Evolutionary conservation across 1,284 basidiomycete genomes (phyloP).

Genomic region (Puccinia novopanici): DNA sequence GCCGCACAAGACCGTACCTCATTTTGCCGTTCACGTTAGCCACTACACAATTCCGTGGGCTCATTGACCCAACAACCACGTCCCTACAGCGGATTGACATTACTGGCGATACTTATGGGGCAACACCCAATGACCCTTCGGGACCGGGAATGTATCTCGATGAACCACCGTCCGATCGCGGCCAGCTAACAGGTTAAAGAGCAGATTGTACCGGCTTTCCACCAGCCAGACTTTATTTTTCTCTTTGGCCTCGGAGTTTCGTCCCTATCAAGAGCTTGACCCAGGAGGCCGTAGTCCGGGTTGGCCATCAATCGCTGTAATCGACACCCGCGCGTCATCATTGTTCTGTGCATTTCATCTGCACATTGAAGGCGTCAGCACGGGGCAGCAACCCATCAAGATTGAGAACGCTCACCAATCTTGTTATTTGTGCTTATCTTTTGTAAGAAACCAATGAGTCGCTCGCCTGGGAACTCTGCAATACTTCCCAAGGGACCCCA

Average conservation of each 20-base stretch:
- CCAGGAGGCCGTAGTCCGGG: background rate
- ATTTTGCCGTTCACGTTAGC: background rate
- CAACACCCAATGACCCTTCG: background rate
- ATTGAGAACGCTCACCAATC: background rate
- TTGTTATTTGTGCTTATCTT: background rate
- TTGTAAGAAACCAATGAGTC: no score
- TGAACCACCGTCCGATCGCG: background rate
- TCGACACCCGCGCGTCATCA: background rate
- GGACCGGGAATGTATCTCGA: background rate
- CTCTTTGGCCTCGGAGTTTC: background rate
- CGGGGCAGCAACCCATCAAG: no score
- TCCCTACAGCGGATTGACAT: no score
- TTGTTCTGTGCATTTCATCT: slow-evolving; percentile 19
- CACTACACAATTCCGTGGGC: slow-evolving; percentile 23
- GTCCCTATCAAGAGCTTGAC: background rate
- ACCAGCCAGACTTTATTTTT: no score
- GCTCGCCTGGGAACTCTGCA: no score
- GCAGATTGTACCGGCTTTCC: background rate
- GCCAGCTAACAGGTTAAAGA: background rate
- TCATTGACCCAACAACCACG: slow-evolving; percentile 10
- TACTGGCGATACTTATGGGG: no score
- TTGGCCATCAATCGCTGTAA: background rate
- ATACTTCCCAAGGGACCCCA: slow-evolving; percentile 23
- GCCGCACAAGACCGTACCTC: background rate
- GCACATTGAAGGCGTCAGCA: no score